phyloP scores from a whole-genome alignment of 371 early-diverging fungal genomes.

The Mucor piriformis region DNA sequence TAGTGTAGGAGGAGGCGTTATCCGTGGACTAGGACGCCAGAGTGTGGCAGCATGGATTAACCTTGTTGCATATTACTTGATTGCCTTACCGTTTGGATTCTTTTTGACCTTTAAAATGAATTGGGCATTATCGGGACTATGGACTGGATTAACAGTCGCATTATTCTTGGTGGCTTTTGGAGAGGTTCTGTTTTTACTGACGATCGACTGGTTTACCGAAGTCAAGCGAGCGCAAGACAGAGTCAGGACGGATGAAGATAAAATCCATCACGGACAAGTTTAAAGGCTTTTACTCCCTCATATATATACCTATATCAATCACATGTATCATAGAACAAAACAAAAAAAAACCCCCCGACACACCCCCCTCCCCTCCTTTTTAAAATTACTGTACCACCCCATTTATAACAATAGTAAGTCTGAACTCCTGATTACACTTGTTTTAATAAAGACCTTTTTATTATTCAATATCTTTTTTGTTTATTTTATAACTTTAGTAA shows the following conservation, averaged over 20 bases:
- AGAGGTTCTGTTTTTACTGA: constrained; percentile 41
- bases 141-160: constrained; percentile 65
- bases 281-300: background rate
- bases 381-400: background rate
- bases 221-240: constrained; percentile 39
- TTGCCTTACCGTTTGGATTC: constrained; percentile 73
- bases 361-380: background rate
- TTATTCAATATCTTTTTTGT: background rate
- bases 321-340: background rate
- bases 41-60: constrained; percentile 71
- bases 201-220: constrained; percentile 55
- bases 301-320: background rate
- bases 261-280: background rate
- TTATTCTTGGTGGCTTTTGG: constrained; percentile 54
- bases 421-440: background rate
- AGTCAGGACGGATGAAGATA: constrained; percentile 5
- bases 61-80: constrained; percentile 68
- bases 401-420: background rate
- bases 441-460: constrained; percentile 2
- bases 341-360: background rate
- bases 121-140: constrained; percentile 68
- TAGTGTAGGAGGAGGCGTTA: constrained; percentile 70
- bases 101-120: constrained; percentile 58
- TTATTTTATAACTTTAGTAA: background rate
- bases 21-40: constrained; percentile 76